Evolutionary conservation across 2,329 filamentous ascomycete genomes (phyloP), one percentile per base, ranked within the genome.

Genomic region (Alternaria novae-zelandiae): DNA sequence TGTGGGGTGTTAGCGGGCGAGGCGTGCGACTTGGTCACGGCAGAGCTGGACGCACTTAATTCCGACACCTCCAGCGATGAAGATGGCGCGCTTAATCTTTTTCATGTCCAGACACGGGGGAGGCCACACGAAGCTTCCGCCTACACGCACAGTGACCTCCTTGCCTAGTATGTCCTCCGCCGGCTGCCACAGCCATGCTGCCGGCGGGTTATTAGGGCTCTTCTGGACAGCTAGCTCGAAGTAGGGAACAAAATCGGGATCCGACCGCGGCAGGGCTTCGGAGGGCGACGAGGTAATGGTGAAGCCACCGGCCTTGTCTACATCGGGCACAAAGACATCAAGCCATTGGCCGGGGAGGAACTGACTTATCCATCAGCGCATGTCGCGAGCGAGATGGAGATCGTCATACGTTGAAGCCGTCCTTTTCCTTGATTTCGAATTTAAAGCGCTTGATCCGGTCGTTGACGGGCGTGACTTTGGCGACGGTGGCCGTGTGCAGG

Each of bases 271-370:
- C 21, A 78, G 64, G 4, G 87, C 85, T 58, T 84, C 81, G 45
- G 85, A 86, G 0, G 93, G 93, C 0, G 90, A 82, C 2, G 92
- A 96, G 7, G 93, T 95, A 67, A 97, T 91, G 45, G 93, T 97
- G 83, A 97, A 97, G 61, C 94, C 94, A 32, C 94, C 94, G 4
- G 92, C 89, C 76, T 90, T 89, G 46, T 85, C 73, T 47, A 92
- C 81, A 41, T 83, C 83, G 2, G 94, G 93, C 57, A 93, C 86
- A 77, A 91, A 90, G 7, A 93, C 89, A 77, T 97, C 94, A 59
- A 97, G 86, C 92, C 93, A 97, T 83, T 97, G 94, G 57, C 94
- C 94, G 6, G 94, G 88, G 6, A 89, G 84, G 80, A 96, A 96
- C 85, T 78, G 67, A 58, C 65, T 68, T 67, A 67, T 65, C 70